Conservation (phyloP, 345 rosid genomes). For the Populus davidiana region DNA sequence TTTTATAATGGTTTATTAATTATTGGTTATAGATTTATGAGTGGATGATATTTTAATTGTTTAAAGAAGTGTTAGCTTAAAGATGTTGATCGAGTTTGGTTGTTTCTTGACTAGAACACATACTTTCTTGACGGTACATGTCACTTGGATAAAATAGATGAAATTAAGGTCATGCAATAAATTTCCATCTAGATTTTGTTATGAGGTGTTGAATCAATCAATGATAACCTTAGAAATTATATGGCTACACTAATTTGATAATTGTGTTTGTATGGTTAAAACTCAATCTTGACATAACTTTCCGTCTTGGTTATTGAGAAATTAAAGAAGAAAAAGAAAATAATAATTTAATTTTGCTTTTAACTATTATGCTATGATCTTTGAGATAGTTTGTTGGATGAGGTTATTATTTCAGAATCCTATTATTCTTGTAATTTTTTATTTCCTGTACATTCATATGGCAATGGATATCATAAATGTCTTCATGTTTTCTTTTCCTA, state of each 20-base stretch:
- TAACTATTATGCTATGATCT: background rate
- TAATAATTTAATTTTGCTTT: background rate
- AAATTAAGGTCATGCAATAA: background rate
- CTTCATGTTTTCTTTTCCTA: background rate
- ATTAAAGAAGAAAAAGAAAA: background rate
- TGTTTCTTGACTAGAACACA: background rate
- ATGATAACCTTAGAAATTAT: background rate
- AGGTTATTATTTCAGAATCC: constrained; percentile 1
- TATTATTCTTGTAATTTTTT: background rate
- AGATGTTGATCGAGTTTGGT: background rate
- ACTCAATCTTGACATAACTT: background rate
- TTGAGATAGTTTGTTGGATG: background rate
- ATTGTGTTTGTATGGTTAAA: background rate
- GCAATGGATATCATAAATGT: background rate
- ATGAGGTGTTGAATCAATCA: background rate
- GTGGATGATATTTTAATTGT: background rate
- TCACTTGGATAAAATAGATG: constrained; percentile 5
- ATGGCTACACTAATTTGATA: background rate
- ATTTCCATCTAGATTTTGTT: background rate
- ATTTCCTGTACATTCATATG: background rate
- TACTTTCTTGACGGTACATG: background rate
- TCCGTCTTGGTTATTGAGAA: constrained; percentile 1
- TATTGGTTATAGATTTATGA: background rate
- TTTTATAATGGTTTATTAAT: background rate
- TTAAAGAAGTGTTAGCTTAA: background rate